A percentile compares a stretch with the other conserved stretches of the same genome.
These are phyloP conservation scores for Juncus inflexus DNA, from an alignment of 176 grass and related monocot genomes.

Conservation along the genomic window DNA sequence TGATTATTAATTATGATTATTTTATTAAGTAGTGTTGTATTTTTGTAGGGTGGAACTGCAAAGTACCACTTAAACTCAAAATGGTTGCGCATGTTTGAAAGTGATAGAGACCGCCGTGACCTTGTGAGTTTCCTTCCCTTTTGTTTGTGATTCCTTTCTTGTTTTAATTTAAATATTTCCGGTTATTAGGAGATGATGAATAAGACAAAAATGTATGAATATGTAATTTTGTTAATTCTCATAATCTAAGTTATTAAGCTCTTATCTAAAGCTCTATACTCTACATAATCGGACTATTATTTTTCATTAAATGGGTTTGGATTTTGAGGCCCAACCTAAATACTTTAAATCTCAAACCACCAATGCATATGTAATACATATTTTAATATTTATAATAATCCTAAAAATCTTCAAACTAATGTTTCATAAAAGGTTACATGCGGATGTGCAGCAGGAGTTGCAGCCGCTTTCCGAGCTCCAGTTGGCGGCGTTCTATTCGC, in stretches of 20 bases:
- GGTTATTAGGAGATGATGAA: neutral
- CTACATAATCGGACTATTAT: neutral
- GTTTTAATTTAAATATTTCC: slow-evolving; percentile 10
- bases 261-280: no score
- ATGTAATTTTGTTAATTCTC: neutral
- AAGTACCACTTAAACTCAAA: slow-evolving; percentile 90
- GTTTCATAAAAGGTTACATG: slow-evolving; percentile 97
- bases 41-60: slow-evolving; percentile 70
- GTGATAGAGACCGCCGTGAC: slow-evolving; percentile 92
- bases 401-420: slow-evolving; percentile 47
- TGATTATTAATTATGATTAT: neutral
- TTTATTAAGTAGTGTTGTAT: slow-evolving; percentile 16
- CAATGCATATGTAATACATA: slow-evolving; percentile 6
- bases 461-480: slow-evolving; percentile 97
- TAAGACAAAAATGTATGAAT: no score
- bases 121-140: slow-evolving; percentile 61
- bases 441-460: slow-evolving; percentile 99
- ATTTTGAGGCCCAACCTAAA: neutral
- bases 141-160: slow-evolving; percentile 10
- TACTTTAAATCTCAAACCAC: neutral
- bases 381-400: slow-evolving; percentile 9
- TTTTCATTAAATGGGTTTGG: neutral
- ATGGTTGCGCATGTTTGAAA: slow-evolving; percentile 92
- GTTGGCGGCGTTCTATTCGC: slow-evolving; percentile 98
- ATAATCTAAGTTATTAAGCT: neutral